Conservation (phyloP, 805 yeast genomes). For the Clavispora santaluciae region DNA sequence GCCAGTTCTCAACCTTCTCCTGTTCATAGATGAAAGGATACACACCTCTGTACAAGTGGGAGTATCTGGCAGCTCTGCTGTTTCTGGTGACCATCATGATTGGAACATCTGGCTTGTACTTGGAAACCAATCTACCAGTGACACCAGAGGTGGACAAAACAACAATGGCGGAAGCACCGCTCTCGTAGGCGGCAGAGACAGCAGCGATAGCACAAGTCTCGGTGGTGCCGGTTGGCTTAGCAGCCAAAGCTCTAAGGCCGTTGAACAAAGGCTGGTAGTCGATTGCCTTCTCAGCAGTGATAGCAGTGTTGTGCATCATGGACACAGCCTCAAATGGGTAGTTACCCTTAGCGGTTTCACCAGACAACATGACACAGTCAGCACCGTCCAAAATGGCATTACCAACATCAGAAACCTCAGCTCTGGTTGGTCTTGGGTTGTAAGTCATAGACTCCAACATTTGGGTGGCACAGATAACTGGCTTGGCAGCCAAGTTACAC, state of each 20-base stretch:
- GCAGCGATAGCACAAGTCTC: constrained; percentile 98
- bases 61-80: constrained; percentile 86
- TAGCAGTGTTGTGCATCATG: constrained; percentile 97
- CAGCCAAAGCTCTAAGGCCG: constrained; percentile 81
- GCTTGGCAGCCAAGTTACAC: constrained; percentile 99
- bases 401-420: constrained; percentile 99
- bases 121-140: constrained; percentile 93
- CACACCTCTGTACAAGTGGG: constrained; percentile 97
- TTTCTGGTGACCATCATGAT: constrained; percentile 97
- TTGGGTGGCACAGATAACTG: constrained; percentile 99
- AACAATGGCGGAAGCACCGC: constrained; percentile 92
- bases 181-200: constrained; percentile 94
- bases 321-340: constrained; percentile 97
- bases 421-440: constrained; percentile 99
- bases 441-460: constrained; percentile 99
- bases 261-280: constrained; percentile 81
- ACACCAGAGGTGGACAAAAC: constrained; percentile 93
- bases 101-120: constrained; percentile 97
- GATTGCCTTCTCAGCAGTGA: constrained; percentile 95
- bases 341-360: constrained; percentile 99
- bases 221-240: constrained; percentile 85
- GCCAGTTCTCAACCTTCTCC: constrained; percentile 76
- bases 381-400: constrained; percentile 99
- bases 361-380: constrained; percentile 99
- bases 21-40: constrained; percentile 87